Conservation (phyloP, 179 eudicot genomes). For the Gypsophila paniculata region DNA sequence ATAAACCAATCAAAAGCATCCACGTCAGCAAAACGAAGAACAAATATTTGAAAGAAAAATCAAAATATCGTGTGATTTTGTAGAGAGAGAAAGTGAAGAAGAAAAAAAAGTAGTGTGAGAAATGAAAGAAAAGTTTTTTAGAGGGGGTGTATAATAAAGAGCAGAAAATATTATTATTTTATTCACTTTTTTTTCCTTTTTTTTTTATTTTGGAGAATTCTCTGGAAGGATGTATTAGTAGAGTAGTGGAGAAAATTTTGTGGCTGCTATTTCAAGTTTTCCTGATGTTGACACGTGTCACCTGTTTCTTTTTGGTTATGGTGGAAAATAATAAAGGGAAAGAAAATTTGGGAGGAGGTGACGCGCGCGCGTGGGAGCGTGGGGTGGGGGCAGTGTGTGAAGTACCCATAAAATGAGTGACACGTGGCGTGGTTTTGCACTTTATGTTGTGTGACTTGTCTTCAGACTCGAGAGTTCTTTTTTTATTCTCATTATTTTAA, state of each 20-base stretch:
- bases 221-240: background rate
- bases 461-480: too few relatives aligned
- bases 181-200: background rate
- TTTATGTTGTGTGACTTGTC: too few relatives aligned
- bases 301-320: background rate
- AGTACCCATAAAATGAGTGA: too few relatives aligned
- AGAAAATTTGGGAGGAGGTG: background rate
- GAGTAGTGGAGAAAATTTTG: background rate
- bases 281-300: background rate
- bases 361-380: background rate
- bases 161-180: background rate
- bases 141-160: constrained; percentile 6
- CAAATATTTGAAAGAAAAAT: background rate
- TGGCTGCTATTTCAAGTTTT: background rate
- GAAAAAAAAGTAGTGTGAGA: background rate
- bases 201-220: background rate
- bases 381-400: too few relatives aligned
- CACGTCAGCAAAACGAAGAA: background rate
- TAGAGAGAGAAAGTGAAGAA: constrained; percentile 5
- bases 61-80: background rate
- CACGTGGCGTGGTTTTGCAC: too few relatives aligned
- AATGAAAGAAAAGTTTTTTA: background rate
- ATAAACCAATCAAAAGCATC: background rate
- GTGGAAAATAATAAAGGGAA: too few relatives aligned
- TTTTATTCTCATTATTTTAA: too few relatives aligned